These are phyloP conservation scores for Exophiala lecanii-corni DNA, from an alignment of 2,329 filamentous ascomycete species.

Conservation along the genomic window DNA sequence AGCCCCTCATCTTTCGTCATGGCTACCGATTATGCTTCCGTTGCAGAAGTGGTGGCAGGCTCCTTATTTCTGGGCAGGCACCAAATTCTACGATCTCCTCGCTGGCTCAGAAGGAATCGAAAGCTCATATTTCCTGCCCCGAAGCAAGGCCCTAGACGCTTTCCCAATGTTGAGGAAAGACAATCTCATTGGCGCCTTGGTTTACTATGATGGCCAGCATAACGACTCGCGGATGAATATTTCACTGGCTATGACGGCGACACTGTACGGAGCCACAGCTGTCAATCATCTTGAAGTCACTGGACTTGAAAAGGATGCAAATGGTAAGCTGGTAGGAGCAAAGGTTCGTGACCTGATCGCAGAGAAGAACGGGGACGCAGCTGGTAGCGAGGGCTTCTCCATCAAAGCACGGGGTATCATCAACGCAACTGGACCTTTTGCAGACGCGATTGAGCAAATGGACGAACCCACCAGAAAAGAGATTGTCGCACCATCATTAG, in stretches of 20 bases:
- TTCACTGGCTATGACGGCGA: conserved; percentile 79
- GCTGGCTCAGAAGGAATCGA: conserved; percentile 84
- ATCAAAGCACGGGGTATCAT: conserved; percentile 77
- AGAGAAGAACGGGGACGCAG: conserved; percentile 56
- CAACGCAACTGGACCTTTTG: conserved; percentile 88
- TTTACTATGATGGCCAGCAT: conserved; percentile 89
- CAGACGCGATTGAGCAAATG: conserved; percentile 78
- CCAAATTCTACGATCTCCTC: conserved; percentile 79
- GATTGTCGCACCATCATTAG: conserved; percentile 79
- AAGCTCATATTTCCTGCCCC: conserved; percentile 80
- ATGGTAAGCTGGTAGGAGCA: conserved; percentile 69
- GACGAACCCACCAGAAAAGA: conserved; percentile 68
- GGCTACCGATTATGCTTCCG: conserved; percentile 78
- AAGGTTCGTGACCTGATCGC: conserved; percentile 65
- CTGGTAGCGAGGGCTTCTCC: conserved; percentile 53
- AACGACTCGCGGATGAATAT: conserved; percentile 93
- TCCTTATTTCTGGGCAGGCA: conserved; percentile 68
- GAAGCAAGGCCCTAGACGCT: conserved; percentile 77
- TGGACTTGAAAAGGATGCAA: conserved; percentile 66
- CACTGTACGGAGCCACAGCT: conserved; percentile 78
- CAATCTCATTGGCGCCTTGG: conserved; percentile 72
- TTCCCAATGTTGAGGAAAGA: conserved; percentile 85
- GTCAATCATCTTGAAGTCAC: conserved; percentile 82
- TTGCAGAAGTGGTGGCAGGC: conserved; percentile 79
- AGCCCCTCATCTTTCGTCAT: conserved; percentile 73